phyloP scores from a whole-genome alignment of 768 basidiomycete species.

The Royoungia palumana region DNA sequence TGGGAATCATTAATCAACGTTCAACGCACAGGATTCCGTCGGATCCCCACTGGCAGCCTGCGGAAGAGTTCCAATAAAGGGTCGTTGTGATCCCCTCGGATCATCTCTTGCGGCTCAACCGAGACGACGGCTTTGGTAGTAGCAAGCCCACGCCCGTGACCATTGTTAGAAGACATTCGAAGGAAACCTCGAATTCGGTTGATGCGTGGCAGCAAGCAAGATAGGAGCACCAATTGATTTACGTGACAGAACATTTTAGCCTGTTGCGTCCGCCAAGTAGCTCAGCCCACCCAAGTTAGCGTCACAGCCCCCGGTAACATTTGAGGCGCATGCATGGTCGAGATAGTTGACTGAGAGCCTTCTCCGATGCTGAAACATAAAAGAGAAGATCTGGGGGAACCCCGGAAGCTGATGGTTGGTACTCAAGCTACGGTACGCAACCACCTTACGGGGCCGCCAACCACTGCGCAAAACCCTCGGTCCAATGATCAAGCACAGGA shows the following conservation, averaged over 20 bases:
- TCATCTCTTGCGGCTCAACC: not conserved
- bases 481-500: constrained; percentile 11
- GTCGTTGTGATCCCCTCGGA: constrained; percentile 14
- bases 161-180: not conserved
- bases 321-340: no score
- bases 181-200: no score
- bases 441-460: no score
- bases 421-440: no score
- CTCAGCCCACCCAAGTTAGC: not conserved
- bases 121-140: not conserved
- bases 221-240: not conserved
- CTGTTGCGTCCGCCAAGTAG: no score
- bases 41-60: constrained; percentile 13
- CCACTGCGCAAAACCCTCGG: no score
- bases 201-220: not conserved
- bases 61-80: constrained; percentile 3
- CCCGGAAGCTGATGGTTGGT: no score
- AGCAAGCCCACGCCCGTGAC: constrained; percentile 1
- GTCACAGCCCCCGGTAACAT: no score
- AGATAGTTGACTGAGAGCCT: no score
- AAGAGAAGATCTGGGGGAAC: no score
- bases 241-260: no score
- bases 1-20: not conserved
- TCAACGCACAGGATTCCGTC: constrained; percentile 6
- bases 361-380: no score